phyloP scores from a whole-genome alignment of 1,139 yeast species.

The Protomyces arabidopsidicola region DNA sequence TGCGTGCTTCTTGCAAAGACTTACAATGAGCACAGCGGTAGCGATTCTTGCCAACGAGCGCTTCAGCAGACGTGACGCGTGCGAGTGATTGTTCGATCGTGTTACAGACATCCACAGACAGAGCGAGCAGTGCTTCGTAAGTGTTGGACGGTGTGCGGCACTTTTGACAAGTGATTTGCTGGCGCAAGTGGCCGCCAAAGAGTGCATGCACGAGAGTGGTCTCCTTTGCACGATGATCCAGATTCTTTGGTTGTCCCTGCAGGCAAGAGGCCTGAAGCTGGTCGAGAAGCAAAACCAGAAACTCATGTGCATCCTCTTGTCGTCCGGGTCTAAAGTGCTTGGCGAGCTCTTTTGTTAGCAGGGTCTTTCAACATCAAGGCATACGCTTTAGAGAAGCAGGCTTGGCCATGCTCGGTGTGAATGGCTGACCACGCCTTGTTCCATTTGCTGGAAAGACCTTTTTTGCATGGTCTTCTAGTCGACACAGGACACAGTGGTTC shows the following conservation, averaged over 20 bases:
- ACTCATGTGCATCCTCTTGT: slow-evolving; percentile 97
- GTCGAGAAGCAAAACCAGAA: slow-evolving; percentile 43
- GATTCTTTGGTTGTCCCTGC: slow-evolving; percentile 23
- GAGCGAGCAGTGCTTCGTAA: slow-evolving; percentile 87
- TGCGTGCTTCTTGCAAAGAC: slow-evolving; percentile 68
- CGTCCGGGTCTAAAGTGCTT: slow-evolving; percentile 32
- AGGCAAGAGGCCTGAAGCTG: slow-evolving; percentile 32
- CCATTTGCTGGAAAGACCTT: slow-evolving; percentile 27
- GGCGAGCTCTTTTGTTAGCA: slow-evolving; percentile 28
- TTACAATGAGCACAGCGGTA: slow-evolving; percentile 87
- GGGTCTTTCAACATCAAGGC: slow-evolving; percentile 8
- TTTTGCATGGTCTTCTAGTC: slow-evolving; percentile 26
- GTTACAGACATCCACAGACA: slow-evolving; percentile 55
- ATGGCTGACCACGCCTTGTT: slow-evolving; percentile 15
- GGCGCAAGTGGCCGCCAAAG: slow-evolving; percentile 85
- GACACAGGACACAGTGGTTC: slow-evolving; percentile 29
- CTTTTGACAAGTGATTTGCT: slow-evolving; percentile 71
- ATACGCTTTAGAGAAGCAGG: slow-evolving; percentile 8
- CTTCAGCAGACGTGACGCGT: slow-evolving; percentile 33
- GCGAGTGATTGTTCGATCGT: slow-evolving; percentile 32
- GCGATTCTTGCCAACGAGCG: slow-evolving; percentile 36
- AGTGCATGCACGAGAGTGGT: slow-evolving; percentile 82
- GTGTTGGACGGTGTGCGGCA: slow-evolving; percentile 84
- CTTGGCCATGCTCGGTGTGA: slow-evolving; percentile 26
- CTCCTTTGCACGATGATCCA: slow-evolving; percentile 38